Evolutionary conservation across 2,329 filamentous ascomycete genomes (phyloP).

Genomic region (Verticillium dahliae): DNA sequence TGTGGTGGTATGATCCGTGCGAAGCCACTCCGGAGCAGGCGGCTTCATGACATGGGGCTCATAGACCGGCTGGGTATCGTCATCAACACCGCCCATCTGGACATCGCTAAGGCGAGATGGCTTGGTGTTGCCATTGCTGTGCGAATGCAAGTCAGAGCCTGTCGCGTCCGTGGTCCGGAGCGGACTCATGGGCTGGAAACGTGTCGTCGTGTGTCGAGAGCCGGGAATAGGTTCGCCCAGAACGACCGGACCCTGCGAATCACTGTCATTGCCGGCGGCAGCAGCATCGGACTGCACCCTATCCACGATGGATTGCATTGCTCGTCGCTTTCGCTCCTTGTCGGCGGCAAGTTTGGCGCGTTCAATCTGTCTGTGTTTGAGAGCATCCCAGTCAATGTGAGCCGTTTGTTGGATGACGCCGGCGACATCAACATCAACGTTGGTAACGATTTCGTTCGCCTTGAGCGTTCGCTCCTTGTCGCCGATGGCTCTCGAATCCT

Average conservation of each 20-base stretch:
- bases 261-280: conserved; percentile 39
- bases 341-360: conserved; percentile 54
- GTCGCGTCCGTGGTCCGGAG: conserved; percentile 53
- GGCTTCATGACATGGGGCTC: conserved; percentile 42
- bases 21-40: conserved; percentile 26
- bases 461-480: conserved; percentile 79
- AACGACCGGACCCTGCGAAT: conserved; percentile 49
- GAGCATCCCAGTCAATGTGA: conserved; percentile 71
- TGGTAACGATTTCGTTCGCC: conserved; percentile 84
- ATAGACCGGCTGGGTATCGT: conserved; percentile 38
- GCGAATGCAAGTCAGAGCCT: conserved; percentile 28
- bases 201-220: conserved; percentile 36
- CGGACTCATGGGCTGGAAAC: conserved; percentile 50
- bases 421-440: conserved; percentile 89
- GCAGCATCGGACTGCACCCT: conserved; percentile 44
- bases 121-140: conserved; percentile 51
- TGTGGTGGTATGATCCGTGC: conserved; percentile 14
- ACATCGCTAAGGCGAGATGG: conserved; percentile 46
- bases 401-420: conserved; percentile 63
- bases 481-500: conserved; percentile 76
- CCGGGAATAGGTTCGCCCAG: conserved; percentile 61
- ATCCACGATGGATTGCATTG: conserved; percentile 48
- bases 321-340: conserved; percentile 56
- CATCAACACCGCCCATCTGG: conserved; percentile 53
- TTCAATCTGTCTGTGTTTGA: conserved; percentile 68